These are phyloP conservation scores for Cyclostephanos invisitatus DNA, from an alignment of 108 stramenopile species.

Conservation along the genomic window DNA sequence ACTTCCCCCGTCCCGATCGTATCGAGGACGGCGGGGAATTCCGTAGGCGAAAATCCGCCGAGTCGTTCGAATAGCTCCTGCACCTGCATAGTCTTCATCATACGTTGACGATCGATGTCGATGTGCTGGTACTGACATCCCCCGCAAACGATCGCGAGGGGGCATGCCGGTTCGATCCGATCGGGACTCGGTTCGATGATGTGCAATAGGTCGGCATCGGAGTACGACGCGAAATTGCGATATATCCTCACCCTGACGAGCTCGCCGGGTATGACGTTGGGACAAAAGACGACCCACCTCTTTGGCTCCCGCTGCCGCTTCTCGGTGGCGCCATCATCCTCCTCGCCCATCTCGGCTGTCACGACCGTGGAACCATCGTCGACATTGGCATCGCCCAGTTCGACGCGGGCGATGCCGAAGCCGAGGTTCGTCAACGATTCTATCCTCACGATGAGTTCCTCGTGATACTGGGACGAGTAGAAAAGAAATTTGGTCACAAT, in stretches of 20 bases:
- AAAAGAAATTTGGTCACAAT: background rate
- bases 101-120: conserved; percentile 78
- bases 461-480: conserved; percentile 45
- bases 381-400: conserved; percentile 21
- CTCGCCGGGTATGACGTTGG: conserved; percentile 92
- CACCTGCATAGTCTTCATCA: conserved; percentile 92
- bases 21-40: conserved; percentile 51
- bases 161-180: conserved; percentile 83
- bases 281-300: conserved; percentile 92
- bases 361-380: background rate
- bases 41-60: conserved; percentile 58
- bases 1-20: conserved; percentile 88
- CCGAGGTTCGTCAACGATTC: conserved; percentile 84
- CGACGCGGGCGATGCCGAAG: conserved; percentile 67
- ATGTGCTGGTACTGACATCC: conserved; percentile 99
- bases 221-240: conserved; percentile 83
- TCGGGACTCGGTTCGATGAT: conserved; percentile 77
- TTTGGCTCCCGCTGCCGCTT: conserved; percentile 10
- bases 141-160: conserved; percentile 84
- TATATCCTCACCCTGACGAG: conserved; percentile 74
- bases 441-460: conserved; percentile 48
- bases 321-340: conserved; percentile 1
- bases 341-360: background rate
- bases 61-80: conserved; percentile 74
- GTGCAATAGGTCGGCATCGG: conserved; percentile 87